These are phyloP conservation scores for Fusarium robinianum DNA, from an alignment of 2,329 filamentous ascomycete species.

Conservation along the genomic window DNA sequence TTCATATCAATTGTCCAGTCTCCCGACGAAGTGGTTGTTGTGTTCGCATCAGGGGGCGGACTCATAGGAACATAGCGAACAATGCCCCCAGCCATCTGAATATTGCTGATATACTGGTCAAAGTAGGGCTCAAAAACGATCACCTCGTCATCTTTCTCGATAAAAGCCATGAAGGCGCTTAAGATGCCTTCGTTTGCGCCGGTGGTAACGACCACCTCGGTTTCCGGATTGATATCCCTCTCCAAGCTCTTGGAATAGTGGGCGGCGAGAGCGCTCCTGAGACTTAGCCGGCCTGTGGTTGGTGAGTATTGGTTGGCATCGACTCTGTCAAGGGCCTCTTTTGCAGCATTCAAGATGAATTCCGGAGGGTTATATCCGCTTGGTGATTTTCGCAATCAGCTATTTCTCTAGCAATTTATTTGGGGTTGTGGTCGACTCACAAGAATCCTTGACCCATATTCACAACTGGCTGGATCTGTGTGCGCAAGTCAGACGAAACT, in stretches of 20 bases:
- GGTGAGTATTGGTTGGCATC: conserved; percentile 98
- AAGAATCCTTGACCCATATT: conserved; percentile 72
- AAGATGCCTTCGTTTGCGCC: conserved; percentile 91
- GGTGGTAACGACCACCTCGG: conserved; percentile 90
- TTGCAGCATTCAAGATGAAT: conserved; percentile 88
- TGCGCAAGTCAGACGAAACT: no score
- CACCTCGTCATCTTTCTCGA: conserved; percentile 90
- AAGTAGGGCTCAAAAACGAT: conserved; percentile 98
- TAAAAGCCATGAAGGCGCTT: conserved; percentile 94
- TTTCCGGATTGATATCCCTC: conserved; percentile 78
- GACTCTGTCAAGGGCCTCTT: conserved; percentile 80
- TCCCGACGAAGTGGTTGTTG: conserved; percentile 75
- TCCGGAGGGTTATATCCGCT: conserved; percentile 84
- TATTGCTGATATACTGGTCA: conserved; percentile 97
- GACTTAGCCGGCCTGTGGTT: conserved; percentile 83
- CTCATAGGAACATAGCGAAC: conserved; percentile 93
- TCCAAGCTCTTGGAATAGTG: conserved; percentile 89
- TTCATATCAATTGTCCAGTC: conserved; percentile 87
- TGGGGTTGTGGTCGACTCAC: no score
- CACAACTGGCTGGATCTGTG: conserved; percentile 57
- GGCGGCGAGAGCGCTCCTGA: conserved; percentile 88
- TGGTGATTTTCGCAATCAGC: conserved; percentile 46
- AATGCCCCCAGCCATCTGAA: conserved; percentile 93
- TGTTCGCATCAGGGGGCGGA: conserved; percentile 77
- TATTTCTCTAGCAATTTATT: no score